Evolutionary conservation across 2,329 filamentous ascomycete genomes (phyloP).

Genomic region (Acephala macrosclerotiorum): DNA sequence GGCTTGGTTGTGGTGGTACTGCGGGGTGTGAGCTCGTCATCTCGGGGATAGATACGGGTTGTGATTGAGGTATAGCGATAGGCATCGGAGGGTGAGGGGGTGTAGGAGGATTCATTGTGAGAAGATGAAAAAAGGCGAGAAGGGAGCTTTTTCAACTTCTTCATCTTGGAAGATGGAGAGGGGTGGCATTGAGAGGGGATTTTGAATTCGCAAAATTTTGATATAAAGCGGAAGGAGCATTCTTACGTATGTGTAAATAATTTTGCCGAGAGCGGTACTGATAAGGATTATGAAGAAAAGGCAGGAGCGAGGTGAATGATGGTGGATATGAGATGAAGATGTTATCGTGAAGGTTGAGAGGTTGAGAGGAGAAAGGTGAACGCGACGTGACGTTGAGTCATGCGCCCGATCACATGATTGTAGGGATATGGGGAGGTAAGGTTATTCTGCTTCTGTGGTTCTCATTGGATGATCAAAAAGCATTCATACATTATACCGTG

Average conservation of each 20-base stretch:
- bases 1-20: not conserved
- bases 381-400: constrained; percentile 18
- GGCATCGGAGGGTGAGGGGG: not conserved
- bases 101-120: not conserved
- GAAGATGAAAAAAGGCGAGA: not conserved
- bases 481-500: not conserved
- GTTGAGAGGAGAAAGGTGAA: not conserved
- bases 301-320: too few relatives aligned
- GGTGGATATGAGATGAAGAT: too few relatives aligned
- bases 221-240: too few relatives aligned
- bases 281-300: too few relatives aligned
- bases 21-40: not conserved
- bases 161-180: too few relatives aligned
- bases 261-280: too few relatives aligned
- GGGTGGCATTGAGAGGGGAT: too few relatives aligned
- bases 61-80: not conserved
- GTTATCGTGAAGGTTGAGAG: not conserved
- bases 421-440: not conserved
- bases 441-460: too few relatives aligned
- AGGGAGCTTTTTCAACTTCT: too few relatives aligned
- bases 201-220: too few relatives aligned
- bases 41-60: not conserved
- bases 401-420: not conserved
- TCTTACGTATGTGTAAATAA: too few relatives aligned
- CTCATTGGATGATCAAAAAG: not conserved